A percentile compares a stretch with the other conserved stretches of the same genome.
Conservation (phyloP, 2,329 filamentous ascomycete species). For the Trichoderma koningiopsis region DNA sequence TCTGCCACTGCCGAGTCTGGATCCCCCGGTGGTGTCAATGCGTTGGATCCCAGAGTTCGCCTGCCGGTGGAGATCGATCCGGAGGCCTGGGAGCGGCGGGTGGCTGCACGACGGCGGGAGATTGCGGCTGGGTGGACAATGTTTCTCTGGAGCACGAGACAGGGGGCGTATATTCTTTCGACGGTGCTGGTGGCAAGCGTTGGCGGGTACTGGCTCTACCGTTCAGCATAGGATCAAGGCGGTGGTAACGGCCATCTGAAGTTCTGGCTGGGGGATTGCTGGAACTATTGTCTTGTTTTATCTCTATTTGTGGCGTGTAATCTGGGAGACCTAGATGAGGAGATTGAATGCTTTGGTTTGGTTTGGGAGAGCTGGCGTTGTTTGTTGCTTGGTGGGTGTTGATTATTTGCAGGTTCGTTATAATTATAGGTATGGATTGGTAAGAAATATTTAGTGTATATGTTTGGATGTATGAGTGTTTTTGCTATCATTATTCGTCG, state of each 20-base stretch:
- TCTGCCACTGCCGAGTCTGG: constrained; percentile 28
- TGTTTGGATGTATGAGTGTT: neutral
- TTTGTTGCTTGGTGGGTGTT: neutral
- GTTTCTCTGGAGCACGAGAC: constrained; percentile 56
- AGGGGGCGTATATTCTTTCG: constrained; percentile 51
- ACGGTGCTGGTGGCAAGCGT: constrained; percentile 47
- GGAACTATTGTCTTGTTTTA: neutral
- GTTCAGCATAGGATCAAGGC: constrained; percentile 4
- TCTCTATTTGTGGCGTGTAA: neutral
- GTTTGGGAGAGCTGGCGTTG: neutral
- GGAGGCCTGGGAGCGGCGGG: constrained; percentile 56
- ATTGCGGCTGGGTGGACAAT: constrained; percentile 56
- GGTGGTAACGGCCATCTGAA: neutral
- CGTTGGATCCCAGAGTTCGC: constrained; percentile 46
- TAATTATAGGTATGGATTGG: neutral
- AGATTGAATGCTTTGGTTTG: neutral
- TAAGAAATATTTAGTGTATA: neutral
- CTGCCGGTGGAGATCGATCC: constrained; percentile 57
- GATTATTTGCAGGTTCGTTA: neutral
- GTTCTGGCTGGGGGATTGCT: too few relatives aligned
- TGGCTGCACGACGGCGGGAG: constrained; percentile 49
- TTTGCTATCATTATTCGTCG: constrained; percentile 1
- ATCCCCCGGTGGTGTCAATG: constrained; percentile 15
- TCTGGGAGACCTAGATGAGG: neutral
- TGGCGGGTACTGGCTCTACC: constrained; percentile 50